Evolutionary conservation across 176 grass and related monocot species (phyloP).

Genomic region (Pontederia crassipes): DNA sequence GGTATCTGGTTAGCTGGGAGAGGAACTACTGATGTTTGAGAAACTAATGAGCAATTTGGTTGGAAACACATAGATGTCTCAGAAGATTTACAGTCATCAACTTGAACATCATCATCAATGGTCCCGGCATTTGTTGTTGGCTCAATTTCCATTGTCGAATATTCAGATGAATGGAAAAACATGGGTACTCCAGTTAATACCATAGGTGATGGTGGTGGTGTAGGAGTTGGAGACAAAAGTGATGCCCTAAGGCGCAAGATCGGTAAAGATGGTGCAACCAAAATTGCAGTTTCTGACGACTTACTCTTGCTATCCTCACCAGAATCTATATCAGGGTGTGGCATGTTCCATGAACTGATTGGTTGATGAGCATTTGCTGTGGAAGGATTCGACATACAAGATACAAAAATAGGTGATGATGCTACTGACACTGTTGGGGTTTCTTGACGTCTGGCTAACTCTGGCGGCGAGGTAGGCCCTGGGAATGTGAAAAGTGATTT

Average conservation of each 20-base stretch:
- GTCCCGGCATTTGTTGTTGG: constrained; percentile 7
- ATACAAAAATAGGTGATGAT: not conserved
- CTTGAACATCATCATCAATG: constrained; percentile 2
- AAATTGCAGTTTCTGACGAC: not conserved
- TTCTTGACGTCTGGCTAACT: not conserved
- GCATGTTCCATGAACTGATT: not conserved
- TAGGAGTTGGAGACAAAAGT: constrained; percentile 9
- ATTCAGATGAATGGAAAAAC: not conserved
- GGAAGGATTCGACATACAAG: not conserved
- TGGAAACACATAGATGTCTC: not conserved
- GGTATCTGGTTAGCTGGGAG: not conserved
- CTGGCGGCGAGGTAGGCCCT: not conserved
- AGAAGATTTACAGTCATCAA: not conserved
- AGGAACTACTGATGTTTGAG: not conserved
- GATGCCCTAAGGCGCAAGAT: not conserved
- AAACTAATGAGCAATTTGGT: not conserved
- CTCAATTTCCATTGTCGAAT: not conserved
- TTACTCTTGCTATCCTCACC: not conserved
- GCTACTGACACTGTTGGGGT: no score
- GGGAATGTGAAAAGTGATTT: not conserved
- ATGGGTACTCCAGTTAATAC: constrained; percentile 14
- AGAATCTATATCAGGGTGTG: not conserved
- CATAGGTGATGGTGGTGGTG: constrained; percentile 28
- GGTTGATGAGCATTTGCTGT: not conserved
- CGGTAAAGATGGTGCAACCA: not conserved